Percentiles rank a stretch among this genome's conserved stretches.
phyloP scores from a whole-genome alignment of 208 protist species.

The Trypanosoma boissoni region DNA sequence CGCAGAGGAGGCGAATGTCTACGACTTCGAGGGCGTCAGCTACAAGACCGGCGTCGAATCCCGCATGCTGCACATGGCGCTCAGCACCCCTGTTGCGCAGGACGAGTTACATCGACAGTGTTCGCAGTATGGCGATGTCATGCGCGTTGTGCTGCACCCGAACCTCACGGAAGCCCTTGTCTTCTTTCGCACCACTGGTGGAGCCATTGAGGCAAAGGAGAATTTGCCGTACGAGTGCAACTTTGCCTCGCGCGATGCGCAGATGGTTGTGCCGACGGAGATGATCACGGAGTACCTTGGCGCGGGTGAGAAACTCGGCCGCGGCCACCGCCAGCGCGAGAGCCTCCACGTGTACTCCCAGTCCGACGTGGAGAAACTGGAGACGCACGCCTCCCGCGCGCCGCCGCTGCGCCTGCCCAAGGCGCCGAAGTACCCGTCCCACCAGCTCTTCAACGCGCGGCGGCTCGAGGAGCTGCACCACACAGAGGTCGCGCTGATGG shows the following conservation, averaged over 20 bases:
- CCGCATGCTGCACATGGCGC: conserved; percentile 66
- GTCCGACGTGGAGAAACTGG: conserved; percentile 59
- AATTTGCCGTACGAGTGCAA: conserved; percentile 59
- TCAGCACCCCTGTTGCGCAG: conserved; percentile 52
- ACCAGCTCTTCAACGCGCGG: conserved; percentile 84
- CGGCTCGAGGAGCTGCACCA: conserved; percentile 82
- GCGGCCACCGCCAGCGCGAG: conserved; percentile 79
- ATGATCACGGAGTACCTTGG: conserved; percentile 76
- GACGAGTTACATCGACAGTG: conserved; percentile 67
- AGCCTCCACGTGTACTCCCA: conserved; percentile 54
- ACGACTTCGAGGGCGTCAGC: conserved; percentile 95
- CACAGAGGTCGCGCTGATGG: conserved; percentile 71
- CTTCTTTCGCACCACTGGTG: conserved; percentile 66
- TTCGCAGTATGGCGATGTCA: conserved; percentile 65
- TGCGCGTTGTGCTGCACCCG: conserved; percentile 75
- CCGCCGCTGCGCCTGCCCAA: conserved; percentile 69
- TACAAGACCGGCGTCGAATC: conserved; percentile 75
- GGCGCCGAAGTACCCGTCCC: conserved; percentile 55
- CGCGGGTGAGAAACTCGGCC: conserved; percentile 75
- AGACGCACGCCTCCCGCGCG: conserved; percentile 44
- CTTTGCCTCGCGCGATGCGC: conserved; percentile 56
- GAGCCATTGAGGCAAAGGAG: conserved; percentile 79
- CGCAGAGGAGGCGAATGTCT: conserved; percentile 92
- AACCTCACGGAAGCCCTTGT: conserved; percentile 85
- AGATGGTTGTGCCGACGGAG: conserved; percentile 75